Conservation (phyloP, 768 basidiomycete species). For the Saitozyma podzolica region DNA sequence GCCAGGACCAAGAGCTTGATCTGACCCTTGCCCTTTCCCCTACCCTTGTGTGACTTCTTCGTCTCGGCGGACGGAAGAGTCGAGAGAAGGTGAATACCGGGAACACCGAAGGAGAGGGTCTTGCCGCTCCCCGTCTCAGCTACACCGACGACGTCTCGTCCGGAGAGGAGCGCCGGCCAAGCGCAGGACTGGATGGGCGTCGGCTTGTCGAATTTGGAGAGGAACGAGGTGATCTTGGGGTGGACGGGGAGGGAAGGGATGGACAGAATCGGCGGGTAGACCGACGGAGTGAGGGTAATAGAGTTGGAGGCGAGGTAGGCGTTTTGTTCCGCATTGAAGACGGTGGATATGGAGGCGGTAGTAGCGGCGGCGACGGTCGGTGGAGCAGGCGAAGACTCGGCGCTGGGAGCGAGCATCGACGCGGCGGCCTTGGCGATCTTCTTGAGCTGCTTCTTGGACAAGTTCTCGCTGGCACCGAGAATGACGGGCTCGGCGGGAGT, state of each 20-base stretch:
- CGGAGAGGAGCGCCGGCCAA: conserved; percentile 82
- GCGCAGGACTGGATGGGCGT: conserved; percentile 95
- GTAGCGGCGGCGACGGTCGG: conserved; percentile 16
- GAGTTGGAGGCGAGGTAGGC: conserved; percentile 71
- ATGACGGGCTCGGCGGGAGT: conserved; percentile 7
- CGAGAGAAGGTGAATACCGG: conserved; percentile 70
- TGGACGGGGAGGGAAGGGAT: conserved; percentile 73
- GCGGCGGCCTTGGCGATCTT: conserved; percentile 15
- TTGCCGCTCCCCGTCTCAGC: conserved; percentile 94
- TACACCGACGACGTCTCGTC: conserved; percentile 78
- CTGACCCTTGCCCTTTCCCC: conserved; percentile 45
- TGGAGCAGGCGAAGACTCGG: neutral
- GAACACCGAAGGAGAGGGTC: conserved; percentile 92
- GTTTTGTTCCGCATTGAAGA: conserved; percentile 56
- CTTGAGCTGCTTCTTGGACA: conserved; percentile 22
- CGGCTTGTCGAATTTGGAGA: conserved; percentile 75
- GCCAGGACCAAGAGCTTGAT: conserved; percentile 71
- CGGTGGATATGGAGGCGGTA: conserved; percentile 35
- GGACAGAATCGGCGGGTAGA: conserved; percentile 66
- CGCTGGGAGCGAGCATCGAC: conserved; percentile 18
- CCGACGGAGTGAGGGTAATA: conserved; percentile 65
- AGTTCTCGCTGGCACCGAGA: conserved; percentile 8
- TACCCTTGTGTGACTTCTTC: conserved; percentile 34
- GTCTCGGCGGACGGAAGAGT: conserved; percentile 44
- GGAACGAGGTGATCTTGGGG: conserved; percentile 62